phyloP scores from a whole-genome alignment of 768 basidiomycete genomes.

The Stropharia rugosoannulata region DNA sequence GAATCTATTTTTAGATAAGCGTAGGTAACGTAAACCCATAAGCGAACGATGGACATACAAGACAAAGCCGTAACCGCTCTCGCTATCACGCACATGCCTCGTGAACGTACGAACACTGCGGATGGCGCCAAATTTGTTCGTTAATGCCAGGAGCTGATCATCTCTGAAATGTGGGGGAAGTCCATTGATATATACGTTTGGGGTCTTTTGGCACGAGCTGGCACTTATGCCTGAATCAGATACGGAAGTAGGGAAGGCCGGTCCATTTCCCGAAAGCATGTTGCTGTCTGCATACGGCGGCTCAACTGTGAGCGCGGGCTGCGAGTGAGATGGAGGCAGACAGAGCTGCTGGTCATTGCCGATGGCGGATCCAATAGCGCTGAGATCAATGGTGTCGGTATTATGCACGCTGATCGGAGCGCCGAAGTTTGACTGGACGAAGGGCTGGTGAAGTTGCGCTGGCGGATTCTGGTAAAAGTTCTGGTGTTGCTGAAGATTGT shows the following conservation, averaged over 20 bases:
- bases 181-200: slow-evolving; percentile 89
- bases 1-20: slow-evolving; percentile 46
- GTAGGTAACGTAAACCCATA: neutral
- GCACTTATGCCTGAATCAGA: slow-evolving; percentile 13
- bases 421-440: slow-evolving; percentile 1
- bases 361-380: neutral
- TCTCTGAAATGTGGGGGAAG: slow-evolving; percentile 82
- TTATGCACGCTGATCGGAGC: neutral
- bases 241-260: slow-evolving; percentile 14
- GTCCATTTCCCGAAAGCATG: neutral
- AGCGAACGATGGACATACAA: slow-evolving; percentile 44
- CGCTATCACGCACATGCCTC: slow-evolving; percentile 72
- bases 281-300: slow-evolving; percentile 7
- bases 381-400: slow-evolving; percentile 13
- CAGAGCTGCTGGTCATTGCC: slow-evolving; percentile 9
- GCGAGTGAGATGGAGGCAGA: slow-evolving; percentile 12
- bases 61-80: slow-evolving; percentile 77
- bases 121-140: slow-evolving; percentile 70
- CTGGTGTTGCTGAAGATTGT: slow-evolving; percentile 8
- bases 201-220: slow-evolving; percentile 41
- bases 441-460: neutral
- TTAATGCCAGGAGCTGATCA: slow-evolving; percentile 72
- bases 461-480: neutral
- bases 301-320: slow-evolving; percentile 8
- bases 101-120: slow-evolving; percentile 84